Percentiles rank a stretch among this genome's conserved stretches.
Conservation (phyloP, 1,284 basidiomycete genomes). For the Boletellus deceptivus region DNA sequence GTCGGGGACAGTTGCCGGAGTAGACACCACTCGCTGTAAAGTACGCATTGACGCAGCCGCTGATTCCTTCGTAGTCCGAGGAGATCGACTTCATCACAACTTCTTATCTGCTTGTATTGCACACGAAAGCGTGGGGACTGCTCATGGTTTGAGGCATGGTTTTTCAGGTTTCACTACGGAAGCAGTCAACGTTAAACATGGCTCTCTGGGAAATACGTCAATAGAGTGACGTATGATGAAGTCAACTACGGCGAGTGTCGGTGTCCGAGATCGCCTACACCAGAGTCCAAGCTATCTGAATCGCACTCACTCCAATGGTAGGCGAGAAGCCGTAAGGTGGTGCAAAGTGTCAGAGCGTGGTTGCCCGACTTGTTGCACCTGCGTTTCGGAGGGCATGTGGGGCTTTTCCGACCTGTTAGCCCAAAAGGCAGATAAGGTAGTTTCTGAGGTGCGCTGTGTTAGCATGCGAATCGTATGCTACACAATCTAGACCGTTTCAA, state of each 20-base stretch:
- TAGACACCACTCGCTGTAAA: slow-evolving; percentile 18
- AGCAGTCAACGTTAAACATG: slow-evolving; percentile 1
- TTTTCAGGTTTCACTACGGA: slow-evolving; percentile 14
- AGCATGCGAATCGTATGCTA: too few species aligned
- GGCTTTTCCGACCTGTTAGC: neutral
- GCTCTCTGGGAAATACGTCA: neutral
- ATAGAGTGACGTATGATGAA: too few species aligned
- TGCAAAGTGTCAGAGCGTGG: slow-evolving; percentile 1
- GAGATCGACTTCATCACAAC: slow-evolving; percentile 18
- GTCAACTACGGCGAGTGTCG: neutral
- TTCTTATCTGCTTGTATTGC: slow-evolving; percentile 17
- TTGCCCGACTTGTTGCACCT: slow-evolving; percentile 13
- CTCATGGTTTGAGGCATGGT: slow-evolving; percentile 16
- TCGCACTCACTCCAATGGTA: slow-evolving; percentile 11
- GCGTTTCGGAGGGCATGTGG: slow-evolving; percentile 3
- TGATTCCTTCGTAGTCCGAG: slow-evolving; percentile 14
- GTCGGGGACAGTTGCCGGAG: slow-evolving; percentile 1
- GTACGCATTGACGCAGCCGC: slow-evolving; percentile 13
- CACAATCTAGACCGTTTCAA: too few species aligned
- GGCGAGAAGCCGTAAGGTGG: slow-evolving; percentile 14
- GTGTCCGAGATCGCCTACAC: neutral
- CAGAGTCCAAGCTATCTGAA: neutral
- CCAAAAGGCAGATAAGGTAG: neutral
- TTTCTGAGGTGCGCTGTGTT: neutral
- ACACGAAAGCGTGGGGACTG: slow-evolving; percentile 13